Conservation (phyloP, 352 stramenopile species). For the Phytophthora rubi region DNA sequence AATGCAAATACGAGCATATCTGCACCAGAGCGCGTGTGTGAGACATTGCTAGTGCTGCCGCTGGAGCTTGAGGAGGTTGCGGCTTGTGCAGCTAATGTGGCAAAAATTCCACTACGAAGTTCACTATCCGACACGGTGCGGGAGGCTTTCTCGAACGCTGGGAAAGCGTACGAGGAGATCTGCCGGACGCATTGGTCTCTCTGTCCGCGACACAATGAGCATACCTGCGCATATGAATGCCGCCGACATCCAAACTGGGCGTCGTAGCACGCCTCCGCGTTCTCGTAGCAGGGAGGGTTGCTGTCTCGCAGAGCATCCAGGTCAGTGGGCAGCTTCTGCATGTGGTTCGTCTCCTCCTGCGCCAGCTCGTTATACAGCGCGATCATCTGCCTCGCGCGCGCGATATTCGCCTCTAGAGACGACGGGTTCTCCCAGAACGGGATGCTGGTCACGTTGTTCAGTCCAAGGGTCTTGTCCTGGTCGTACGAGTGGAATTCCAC, state of each 20-base stretch:
- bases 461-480: constrained; percentile 53
- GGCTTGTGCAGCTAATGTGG: constrained; percentile 19
- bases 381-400: constrained; percentile 59
- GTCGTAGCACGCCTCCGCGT: constrained; percentile 60
- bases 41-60: constrained; percentile 2
- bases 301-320: constrained; percentile 42
- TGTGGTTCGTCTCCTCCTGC: constrained; percentile 34
- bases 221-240: constrained; percentile 72
- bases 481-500: constrained; percentile 66
- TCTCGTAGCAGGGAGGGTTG: constrained; percentile 72
- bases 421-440: constrained; percentile 70
- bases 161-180: constrained; percentile 52
- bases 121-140: constrained; percentile 38
- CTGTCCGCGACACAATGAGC: constrained; percentile 55
- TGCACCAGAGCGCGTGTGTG: neutral
- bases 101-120: constrained; percentile 44
- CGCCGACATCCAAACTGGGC: constrained; percentile 56
- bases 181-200: constrained; percentile 43
- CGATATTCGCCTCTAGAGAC: constrained; percentile 53
- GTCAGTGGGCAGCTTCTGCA: constrained; percentile 54
- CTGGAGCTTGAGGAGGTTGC: constrained; percentile 21
- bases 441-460: constrained; percentile 57
- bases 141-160: constrained; percentile 34
- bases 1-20: constrained; percentile 5
- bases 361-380: constrained; percentile 54